These are phyloP conservation scores for Cutaneotrichosporon cutaneum DNA, from an alignment of 1,284 basidiomycete species.

Conservation along the genomic window DNA sequence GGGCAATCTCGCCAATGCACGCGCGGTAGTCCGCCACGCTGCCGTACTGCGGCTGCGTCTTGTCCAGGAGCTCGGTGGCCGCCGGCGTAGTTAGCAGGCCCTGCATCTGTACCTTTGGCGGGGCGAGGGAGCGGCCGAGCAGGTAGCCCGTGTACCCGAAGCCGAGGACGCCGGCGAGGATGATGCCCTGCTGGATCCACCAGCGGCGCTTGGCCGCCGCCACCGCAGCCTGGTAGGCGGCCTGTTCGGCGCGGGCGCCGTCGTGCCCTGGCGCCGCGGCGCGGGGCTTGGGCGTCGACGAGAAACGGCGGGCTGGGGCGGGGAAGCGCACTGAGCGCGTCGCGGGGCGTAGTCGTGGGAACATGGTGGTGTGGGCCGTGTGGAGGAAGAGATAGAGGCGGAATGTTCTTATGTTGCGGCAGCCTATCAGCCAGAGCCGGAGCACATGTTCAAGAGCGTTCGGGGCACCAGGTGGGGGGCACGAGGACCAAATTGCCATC, in stretches of 20 bases:
- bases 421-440: no score
- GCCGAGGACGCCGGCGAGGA: conserved; percentile 7
- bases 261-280: not conserved
- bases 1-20: conserved; percentile 41
- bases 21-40: conserved; percentile 34
- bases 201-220: not conserved
- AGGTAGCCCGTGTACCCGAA: conserved; percentile 11
- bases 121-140: conserved; percentile 8
- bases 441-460: no score
- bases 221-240: not conserved
- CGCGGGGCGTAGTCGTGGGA: not conserved
- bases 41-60: conserved; percentile 43
- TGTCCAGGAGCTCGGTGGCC: conserved; percentile 35
- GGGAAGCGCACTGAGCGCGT: not conserved
- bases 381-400: not conserved
- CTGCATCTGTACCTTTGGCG: not conserved
- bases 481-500: no score
- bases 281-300: not conserved
- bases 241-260: not conserved
- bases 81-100: conserved; percentile 29
- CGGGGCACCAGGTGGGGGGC: no score
- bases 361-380: not conserved
- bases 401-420: not conserved
- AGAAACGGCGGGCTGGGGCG: not conserved
- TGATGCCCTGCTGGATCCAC: not conserved